A percentile compares a stretch with the other conserved stretches of the same genome.
Evolutionary conservation across 768 basidiomycete species (phyloP).

Genomic region (Rhizopogon vesiculosus): DNA sequence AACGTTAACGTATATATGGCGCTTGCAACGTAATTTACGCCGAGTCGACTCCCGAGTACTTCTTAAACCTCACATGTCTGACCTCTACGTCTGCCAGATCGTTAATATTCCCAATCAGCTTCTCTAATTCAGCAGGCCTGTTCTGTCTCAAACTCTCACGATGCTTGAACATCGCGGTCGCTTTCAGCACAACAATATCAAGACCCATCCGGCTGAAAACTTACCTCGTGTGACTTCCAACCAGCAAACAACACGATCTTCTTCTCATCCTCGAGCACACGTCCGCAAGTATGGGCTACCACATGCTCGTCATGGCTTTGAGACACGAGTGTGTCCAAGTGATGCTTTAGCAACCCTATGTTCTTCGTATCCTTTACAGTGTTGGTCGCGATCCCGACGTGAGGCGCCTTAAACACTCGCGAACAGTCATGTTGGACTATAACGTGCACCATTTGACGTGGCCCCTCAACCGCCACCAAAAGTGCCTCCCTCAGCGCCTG

Average conservation of each 20-base stretch:
- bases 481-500: not conserved
- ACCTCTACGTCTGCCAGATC: not conserved
- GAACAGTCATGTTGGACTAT: not conserved
- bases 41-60: not conserved
- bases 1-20: too few relatives aligned
- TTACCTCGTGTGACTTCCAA: not conserved
- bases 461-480: not conserved
- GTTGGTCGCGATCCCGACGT: not conserved
- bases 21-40: too few relatives aligned
- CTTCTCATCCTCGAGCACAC: not conserved
- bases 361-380: not conserved
- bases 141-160: not conserved
- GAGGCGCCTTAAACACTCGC: not conserved
- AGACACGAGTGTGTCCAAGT: not conserved
- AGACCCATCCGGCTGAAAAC: not conserved
- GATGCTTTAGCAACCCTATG: not conserved
- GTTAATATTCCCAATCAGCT: not conserved
- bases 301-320: not conserved
- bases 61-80: not conserved
- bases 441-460: not conserved
- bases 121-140: not conserved
- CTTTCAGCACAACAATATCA: not conserved
- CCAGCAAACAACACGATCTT: not conserved
- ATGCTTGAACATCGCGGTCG: not conserved
- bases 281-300: not conserved